phyloP scores from a whole-genome alignment of 1,284 basidiomycete genomes.

The Inonotus obliquus region DNA sequence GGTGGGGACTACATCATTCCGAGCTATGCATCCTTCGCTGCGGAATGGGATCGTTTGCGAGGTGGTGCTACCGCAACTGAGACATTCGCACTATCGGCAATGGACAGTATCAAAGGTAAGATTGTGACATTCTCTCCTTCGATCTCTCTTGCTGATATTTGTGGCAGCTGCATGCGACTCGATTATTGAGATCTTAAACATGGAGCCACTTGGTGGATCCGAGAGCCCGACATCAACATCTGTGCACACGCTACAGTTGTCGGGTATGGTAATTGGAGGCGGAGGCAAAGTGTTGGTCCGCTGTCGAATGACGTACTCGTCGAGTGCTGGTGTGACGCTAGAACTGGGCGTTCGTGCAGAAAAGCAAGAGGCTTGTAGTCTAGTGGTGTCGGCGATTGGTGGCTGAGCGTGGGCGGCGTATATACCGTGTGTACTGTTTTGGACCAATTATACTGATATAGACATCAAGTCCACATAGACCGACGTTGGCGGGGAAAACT shows the following conservation, averaged over 20 bases:
- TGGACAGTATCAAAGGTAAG: conserved; percentile 91
- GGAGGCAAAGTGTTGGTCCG: conserved; percentile 92
- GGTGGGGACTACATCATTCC: conserved; percentile 93
- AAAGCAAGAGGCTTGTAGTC: conserved; percentile 76
- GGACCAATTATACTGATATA: not conserved
- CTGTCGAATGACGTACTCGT: conserved; percentile 92
- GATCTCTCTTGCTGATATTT: conserved; percentile 18
- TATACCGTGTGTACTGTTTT: not conserved
- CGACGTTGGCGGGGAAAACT: not conserved
- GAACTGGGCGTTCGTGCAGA: conserved; percentile 94
- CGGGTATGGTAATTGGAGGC: conserved; percentile 84
- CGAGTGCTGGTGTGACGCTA: conserved; percentile 90
- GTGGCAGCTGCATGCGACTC: conserved; percentile 83
- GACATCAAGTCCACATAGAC: not conserved
- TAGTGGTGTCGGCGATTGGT: conserved; percentile 90
- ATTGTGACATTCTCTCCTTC: conserved; percentile 20
- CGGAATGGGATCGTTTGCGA: conserved; percentile 93
- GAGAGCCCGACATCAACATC: conserved; percentile 77
- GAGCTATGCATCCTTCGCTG: conserved; percentile 84
- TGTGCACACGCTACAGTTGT: conserved; percentile 92
- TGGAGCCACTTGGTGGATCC: conserved; percentile 93
- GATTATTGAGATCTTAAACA: conserved; percentile 90
- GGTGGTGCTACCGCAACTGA: conserved; percentile 77
- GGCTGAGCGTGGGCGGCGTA: conserved; percentile 37
- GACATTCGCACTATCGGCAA: conserved; percentile 90